Conservation (phyloP, 331 rosid genomes). For the Ulmus americana region DNA sequence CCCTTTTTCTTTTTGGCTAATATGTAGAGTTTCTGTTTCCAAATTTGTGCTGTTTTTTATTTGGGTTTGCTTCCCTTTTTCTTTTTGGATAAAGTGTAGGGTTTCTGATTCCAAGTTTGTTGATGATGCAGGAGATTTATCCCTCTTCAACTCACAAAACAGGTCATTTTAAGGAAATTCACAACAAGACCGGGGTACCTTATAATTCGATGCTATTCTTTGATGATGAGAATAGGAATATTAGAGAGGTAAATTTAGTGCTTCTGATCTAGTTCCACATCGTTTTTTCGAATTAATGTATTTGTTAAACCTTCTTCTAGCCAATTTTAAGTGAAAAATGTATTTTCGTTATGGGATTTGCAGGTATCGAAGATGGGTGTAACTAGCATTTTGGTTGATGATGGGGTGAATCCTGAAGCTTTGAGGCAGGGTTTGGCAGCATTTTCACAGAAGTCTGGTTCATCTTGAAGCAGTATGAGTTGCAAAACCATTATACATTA, state of each 20-base stretch:
- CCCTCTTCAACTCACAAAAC: constrained; percentile 40
- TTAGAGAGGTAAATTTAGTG: constrained; percentile 30
- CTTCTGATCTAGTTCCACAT: background rate
- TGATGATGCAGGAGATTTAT: constrained; percentile 38
- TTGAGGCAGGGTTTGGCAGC: constrained; percentile 34
- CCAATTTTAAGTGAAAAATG: constrained; percentile 2
- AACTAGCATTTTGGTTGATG: constrained; percentile 37
- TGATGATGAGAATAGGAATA: constrained; percentile 53
- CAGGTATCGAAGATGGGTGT: constrained; percentile 46
- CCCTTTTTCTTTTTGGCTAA: too few species aligned
- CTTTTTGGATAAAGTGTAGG: background rate
- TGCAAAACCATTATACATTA: background rate
- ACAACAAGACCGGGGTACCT: constrained; percentile 41
- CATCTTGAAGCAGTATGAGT: constrained; percentile 23
- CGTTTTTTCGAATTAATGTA: background rate
- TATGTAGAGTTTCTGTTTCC: too few species aligned
- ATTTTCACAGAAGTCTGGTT: constrained; percentile 32
- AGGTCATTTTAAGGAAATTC: constrained; percentile 35
- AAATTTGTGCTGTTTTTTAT: background rate
- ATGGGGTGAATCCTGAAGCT: constrained; percentile 40
- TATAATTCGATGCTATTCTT: constrained; percentile 51
- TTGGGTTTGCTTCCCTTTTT: constrained; percentile 1
- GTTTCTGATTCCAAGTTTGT: background rate
- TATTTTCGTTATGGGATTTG: background rate
- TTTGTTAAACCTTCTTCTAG: background rate